Evolutionary conservation across 176 grass and related monocot genomes (phyloP).

Genomic region (Themeda triandra): DNA sequence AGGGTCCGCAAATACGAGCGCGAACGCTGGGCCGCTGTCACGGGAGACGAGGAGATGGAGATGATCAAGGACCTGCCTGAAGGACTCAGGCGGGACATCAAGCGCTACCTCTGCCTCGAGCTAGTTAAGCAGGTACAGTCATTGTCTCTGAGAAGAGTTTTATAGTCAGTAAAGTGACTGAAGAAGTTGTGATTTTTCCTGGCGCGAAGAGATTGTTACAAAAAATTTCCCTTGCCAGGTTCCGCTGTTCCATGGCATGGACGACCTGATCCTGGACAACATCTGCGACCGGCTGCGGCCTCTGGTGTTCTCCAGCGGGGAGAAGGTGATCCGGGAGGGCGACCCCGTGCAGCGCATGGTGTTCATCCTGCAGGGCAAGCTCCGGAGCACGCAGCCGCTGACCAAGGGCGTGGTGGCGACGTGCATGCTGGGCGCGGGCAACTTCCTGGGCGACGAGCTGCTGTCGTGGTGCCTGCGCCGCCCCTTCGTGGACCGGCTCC

Average conservation of each 20-base stretch:
- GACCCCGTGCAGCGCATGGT: slow-evolving; percentile 95
- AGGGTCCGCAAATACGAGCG: slow-evolving; percentile 80
- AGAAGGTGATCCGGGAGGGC: slow-evolving; percentile 97
- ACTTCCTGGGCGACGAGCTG: slow-evolving; percentile 94
- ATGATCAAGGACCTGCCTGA: slow-evolving; percentile 86
- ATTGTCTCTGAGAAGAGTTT: neutral
- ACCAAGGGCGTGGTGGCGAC: slow-evolving; percentile 81
- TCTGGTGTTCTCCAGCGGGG: slow-evolving; percentile 79
- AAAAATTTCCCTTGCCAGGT: slow-evolving; percentile 41
- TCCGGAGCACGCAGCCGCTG: slow-evolving; percentile 76
- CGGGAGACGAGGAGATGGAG: slow-evolving; percentile 94
- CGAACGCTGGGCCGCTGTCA: slow-evolving; percentile 75
- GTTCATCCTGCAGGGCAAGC: slow-evolving; percentile 74
- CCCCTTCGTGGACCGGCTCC: slow-evolving; percentile 67
- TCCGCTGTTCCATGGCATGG: slow-evolving; percentile 90
- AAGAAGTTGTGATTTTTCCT: no score
- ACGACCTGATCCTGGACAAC: slow-evolving; percentile 94
- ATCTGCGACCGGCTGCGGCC: slow-evolving; percentile 81
- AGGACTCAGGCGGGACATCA: slow-evolving; percentile 82
- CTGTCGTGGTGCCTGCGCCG: slow-evolving; percentile 92
- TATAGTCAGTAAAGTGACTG: neutral
- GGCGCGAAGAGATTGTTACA: neutral
- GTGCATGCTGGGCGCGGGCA: slow-evolving; percentile 63
- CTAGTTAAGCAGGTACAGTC: slow-evolving; percentile 67
- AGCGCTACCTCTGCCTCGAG: slow-evolving; percentile 88